Base-by-base conservation (phyloP, 2,329 filamentous ascomycete genomes). In the Coleophoma cylindrospora region DNA sequence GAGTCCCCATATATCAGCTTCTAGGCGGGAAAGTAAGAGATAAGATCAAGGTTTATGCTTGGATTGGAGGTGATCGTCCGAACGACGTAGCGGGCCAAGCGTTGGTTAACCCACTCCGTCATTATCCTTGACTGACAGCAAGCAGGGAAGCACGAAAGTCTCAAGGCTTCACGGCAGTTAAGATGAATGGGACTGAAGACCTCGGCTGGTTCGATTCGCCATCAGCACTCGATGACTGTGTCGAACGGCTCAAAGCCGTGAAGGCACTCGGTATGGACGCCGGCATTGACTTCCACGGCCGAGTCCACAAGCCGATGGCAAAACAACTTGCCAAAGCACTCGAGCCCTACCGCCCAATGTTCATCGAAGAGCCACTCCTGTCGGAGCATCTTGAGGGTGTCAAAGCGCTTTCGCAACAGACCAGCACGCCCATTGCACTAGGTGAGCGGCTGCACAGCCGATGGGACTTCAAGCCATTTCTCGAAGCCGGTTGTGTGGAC, bases 161-260 rank as follows among this genome's bases (percentile, higher is more conserved):
- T 11, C 83, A 87, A 64, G 84, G 84, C 0, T 83, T 88, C 61
- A 81, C 71, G 2, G 74, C 78, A 4, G 77, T 90, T 48, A 91
- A 91, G 64, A 91, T 91, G 87, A 90, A 91, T 62, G 87, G 78
- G 6, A 91, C 87, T 0, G 84, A 86, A 61, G 87, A 90, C 54
- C 67, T 90, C 1, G 83, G 80, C 56, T 91, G 86, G 86, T 73
- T 91, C 0, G 88, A 91, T 65, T 86, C 84, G 1, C 87, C 87
- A 0, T 71, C 75, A 0, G 74, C 74, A 0, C 73, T 91, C 0
- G 75, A 86, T 41, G 71, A 76, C 5, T 82, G 79, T 41, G 80
- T 90, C 2, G 79, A 87, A 51, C 75, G 87, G 2, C 70, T 91
- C 12, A 82, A 84, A 57, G 73, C 77, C 0, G 87, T 91, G 10